phyloP scores from a whole-genome alignment of 257 asterid genomes.

The Nemophila menziesii region DNA sequence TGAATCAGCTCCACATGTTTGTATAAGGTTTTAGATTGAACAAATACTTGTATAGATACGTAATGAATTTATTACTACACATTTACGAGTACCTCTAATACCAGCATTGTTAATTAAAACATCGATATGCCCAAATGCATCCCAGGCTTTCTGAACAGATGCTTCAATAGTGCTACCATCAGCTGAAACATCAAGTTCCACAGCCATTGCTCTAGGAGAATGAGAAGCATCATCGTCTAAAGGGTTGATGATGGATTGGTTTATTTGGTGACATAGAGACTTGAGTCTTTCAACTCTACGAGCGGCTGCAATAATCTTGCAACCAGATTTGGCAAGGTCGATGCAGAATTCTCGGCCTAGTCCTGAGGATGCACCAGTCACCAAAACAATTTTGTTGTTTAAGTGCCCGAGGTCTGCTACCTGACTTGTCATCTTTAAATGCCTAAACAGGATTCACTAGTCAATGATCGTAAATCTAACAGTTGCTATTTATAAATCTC shows the following conservation, averaged over 20 bases:
- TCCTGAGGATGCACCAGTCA: constrained; percentile 17
- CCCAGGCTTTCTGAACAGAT: constrained; percentile 49
- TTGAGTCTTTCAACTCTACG: constrained; percentile 1
- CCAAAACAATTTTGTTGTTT: constrained; percentile 11
- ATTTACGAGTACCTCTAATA: constrained; percentile 46
- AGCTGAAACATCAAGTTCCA: constrained; percentile 50
- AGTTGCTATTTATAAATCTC: too few relatives aligned
- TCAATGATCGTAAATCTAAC: too few relatives aligned
- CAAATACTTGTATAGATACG: too few relatives aligned
- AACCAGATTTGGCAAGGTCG: neutral
- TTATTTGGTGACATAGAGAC: constrained; percentile 1
- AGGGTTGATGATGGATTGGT: too few relatives aligned
- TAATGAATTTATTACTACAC: too few relatives aligned
- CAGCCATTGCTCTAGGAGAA: constrained; percentile 28
- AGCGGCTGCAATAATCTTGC: constrained; percentile 2
- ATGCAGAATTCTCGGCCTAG: constrained; percentile 17
- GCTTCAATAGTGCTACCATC: constrained; percentile 22
- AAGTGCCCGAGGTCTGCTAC: constrained; percentile 13
- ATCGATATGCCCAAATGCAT: constrained; percentile 46
- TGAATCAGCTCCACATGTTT: too few relatives aligned
- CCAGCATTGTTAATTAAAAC: constrained; percentile 59
- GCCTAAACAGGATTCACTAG: too few relatives aligned
- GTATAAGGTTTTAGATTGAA: too few relatives aligned
- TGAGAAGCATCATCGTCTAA: too few relatives aligned
- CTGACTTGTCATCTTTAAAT: too few relatives aligned